Conservation (phyloP, 2,329 filamentous ascomycete species). For the Microcera coccophila region DNA sequence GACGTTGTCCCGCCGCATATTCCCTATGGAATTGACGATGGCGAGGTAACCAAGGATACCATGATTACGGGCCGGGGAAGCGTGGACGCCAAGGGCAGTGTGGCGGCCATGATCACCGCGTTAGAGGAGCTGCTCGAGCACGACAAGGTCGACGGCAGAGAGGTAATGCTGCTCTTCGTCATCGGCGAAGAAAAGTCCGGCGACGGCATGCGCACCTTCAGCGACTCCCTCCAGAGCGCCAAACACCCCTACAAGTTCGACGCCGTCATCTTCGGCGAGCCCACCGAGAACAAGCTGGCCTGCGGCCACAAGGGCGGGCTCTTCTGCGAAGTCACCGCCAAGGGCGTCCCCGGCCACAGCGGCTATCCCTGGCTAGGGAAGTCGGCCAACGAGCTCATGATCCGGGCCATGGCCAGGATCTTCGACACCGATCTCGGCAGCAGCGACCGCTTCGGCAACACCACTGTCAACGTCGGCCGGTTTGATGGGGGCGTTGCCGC, state of each 20-base stretch:
- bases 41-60: constrained; percentile 41
- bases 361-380: constrained; percentile 89
- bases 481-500: constrained; percentile 77
- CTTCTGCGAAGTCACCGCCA: constrained; percentile 61
- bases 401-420: constrained; percentile 66
- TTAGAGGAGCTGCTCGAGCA: constrained; percentile 50
- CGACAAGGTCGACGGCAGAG: constrained; percentile 40
- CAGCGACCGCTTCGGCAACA: constrained; percentile 76
- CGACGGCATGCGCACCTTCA: constrained; percentile 69
- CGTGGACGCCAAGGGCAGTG: constrained; percentile 66
- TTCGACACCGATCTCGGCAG: constrained; percentile 68
- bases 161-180: constrained; percentile 61
- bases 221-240: constrained; percentile 31
- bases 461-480: constrained; percentile 80
- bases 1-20: constrained; percentile 73
- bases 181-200: constrained; percentile 82
- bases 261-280: constrained; percentile 86
- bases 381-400: constrained; percentile 77
- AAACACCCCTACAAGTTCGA: constrained; percentile 43
- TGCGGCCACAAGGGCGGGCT: constrained; percentile 88
- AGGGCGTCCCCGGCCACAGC: constrained; percentile 76
- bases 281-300: constrained; percentile 82
- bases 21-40: constrained; percentile 58
- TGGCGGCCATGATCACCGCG: constrained; percentile 72
- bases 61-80: constrained; percentile 68